phyloP scores from a whole-genome alignment of 1,284 basidiomycete genomes.

The Austroboletus rostrupii region DNA sequence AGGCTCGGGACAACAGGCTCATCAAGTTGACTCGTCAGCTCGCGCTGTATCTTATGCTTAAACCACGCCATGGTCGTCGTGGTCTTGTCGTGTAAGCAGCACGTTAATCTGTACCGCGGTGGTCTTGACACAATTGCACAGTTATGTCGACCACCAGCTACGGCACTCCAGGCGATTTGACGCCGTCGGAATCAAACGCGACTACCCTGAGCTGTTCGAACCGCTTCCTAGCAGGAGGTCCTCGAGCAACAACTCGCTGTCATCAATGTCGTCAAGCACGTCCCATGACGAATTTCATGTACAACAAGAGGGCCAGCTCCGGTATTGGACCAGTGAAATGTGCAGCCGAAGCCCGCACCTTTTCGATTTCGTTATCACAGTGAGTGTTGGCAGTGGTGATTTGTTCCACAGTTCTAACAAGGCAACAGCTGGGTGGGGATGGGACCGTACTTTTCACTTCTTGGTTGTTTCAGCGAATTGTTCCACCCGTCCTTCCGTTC shows the following conservation, averaged over 20 bases:
- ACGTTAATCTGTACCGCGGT: conserved; percentile 7
- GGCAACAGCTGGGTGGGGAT: conserved; percentile 84
- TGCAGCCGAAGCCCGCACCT: conserved; percentile 88
- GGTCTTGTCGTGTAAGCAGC: conserved; percentile 72
- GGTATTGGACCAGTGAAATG: conserved; percentile 98
- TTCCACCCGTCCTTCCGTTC: conserved; percentile 96
- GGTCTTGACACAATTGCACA: conserved; percentile 29
- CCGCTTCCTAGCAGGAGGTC: conserved; percentile 73
- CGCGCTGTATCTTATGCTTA: conserved; percentile 91
- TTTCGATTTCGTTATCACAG: conserved; percentile 97
- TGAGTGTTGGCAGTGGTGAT: conserved; percentile 39
- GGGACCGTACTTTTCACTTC: conserved; percentile 99
- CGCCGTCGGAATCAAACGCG: conserved; percentile 79
- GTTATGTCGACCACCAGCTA: conserved; percentile 96
- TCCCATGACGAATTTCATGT: conserved; percentile 37
- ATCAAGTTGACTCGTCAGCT: conserved; percentile 94
- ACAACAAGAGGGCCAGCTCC: conserved; percentile 80
- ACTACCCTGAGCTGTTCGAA: conserved; percentile 86
- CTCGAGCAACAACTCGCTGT: conserved; percentile 59
- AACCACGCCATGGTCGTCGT: conserved; percentile 58
- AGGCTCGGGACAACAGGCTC: conserved; percentile 94
- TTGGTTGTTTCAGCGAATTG: conserved; percentile 98
- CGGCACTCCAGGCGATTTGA: conserved; percentile 91
- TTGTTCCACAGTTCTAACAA: conserved; percentile 10
- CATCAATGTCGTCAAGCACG: conserved; percentile 43